Conservation (phyloP, 2,329 filamentous ascomycete genomes). For the Clonostachys sp. region DNA sequence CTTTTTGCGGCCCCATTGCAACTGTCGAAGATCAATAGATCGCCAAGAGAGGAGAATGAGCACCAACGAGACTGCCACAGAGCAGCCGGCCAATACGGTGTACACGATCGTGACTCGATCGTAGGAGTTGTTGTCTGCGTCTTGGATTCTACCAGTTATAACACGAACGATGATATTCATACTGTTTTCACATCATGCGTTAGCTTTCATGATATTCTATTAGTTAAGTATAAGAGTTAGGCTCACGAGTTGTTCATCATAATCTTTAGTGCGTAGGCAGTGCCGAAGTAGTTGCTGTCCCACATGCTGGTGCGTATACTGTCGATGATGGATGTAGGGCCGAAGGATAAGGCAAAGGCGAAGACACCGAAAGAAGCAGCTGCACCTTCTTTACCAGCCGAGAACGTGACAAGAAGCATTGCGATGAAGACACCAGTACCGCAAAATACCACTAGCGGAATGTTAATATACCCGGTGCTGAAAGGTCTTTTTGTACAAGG, state of each 20-base stretch:
- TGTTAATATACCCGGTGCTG: too few species aligned
- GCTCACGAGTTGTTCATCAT: slow-evolving; percentile 40
- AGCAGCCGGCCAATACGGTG: slow-evolving; percentile 35
- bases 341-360: slow-evolving; percentile 40
- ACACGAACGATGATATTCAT: slow-evolving; percentile 49
- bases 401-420: slow-evolving; percentile 47
- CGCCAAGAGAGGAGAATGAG: slow-evolving; percentile 27
- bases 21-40: slow-evolving; percentile 28
- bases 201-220: background rate
- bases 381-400: slow-evolving; percentile 35
- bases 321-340: slow-evolving; percentile 46
- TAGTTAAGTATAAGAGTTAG: background rate
- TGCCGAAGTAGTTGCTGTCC: slow-evolving; percentile 46
- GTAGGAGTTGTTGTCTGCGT: slow-evolving; percentile 43
- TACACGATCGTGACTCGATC: slow-evolving; percentile 43
- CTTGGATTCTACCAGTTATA: slow-evolving; percentile 44
- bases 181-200: slow-evolving; percentile 12
- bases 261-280: slow-evolving; percentile 46
- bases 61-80: slow-evolving; percentile 28
- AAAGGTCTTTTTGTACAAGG: too few species aligned
- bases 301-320: slow-evolving; percentile 45
- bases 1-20: slow-evolving; percentile 46
- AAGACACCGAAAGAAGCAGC: slow-evolving; percentile 49
- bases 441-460: slow-evolving; percentile 28
- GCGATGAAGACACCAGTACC: slow-evolving; percentile 36